phyloP scores from a whole-genome alignment of 257 asterid genomes.

The Asclepias syriaca region DNA sequence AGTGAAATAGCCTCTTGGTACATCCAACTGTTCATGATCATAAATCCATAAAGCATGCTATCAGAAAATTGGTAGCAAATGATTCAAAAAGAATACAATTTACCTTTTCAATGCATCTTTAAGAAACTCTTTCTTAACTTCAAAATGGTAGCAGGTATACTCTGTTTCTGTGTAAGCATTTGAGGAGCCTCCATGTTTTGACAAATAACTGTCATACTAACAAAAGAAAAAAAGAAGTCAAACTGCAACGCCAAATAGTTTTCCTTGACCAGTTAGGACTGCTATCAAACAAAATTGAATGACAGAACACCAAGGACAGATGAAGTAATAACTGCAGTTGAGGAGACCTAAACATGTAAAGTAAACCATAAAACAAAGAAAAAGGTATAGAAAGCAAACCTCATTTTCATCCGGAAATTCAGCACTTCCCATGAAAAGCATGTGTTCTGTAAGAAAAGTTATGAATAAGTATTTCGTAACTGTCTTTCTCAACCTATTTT shows the following conservation, averaged over 20 bases:
- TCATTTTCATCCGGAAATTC: conserved; percentile 96
- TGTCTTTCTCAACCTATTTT: background rate
- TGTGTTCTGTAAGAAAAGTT: conserved; percentile 73
- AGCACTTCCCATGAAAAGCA: conserved; percentile 98
- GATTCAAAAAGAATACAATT: background rate
- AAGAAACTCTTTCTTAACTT: conserved; percentile 87
- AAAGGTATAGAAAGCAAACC: conserved; percentile 44
- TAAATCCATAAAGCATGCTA: background rate
- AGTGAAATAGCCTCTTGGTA: conserved; percentile 2
- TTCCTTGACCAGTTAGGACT: conserved; percentile 13
- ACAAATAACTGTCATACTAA: conserved; percentile 96
- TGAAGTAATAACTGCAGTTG: background rate
- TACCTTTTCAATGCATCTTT: conserved; percentile 89
- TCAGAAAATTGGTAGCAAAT: background rate
- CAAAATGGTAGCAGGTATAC: conserved; percentile 97
- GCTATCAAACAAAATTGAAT: conserved; percentile 10
- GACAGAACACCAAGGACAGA: background rate
- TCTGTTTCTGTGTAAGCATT: conserved; percentile 99
- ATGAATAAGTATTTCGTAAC: conserved; percentile 16
- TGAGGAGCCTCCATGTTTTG: conserved; percentile 99
- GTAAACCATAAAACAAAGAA: background rate
- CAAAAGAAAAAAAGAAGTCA: conserved; percentile 38
- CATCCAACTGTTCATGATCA: background rate
- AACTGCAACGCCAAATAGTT: conserved; percentile 22
- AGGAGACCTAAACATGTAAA: background rate